Base-by-base conservation (phyloP, 2,329 filamentous ascomycete species). In the Microascus cirrosus region DNA sequence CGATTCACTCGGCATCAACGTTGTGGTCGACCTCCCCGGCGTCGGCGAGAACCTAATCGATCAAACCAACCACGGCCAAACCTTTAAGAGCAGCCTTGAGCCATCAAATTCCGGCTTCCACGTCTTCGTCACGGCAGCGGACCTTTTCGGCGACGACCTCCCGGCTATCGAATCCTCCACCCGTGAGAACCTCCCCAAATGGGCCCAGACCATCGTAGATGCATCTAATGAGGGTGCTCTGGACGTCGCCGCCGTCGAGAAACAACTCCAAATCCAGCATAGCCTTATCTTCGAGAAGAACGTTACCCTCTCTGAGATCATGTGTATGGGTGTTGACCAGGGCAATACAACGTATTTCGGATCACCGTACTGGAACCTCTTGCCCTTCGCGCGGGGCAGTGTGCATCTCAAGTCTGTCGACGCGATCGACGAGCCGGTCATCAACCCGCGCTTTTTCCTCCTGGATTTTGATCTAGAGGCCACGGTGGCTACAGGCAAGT, bases 381-480 rank as follows among this genome's bases (percentile, higher is more conserved):
- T 76, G 11, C 72, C 71, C 12, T 69, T 74, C 59, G 69, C 73
- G 1, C 76, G 82, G 0, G 83, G 83, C 6, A 73, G 73, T 39
- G 77, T 84, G 58, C 84, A 85, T 68, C 80, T 85, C 60, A 68
- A 68, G 10, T 72, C 71, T 6, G 56, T 70, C 1, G 64, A 51
- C 13, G n/a, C 18, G 11, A 24, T 66, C 13, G 71, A 74, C 4
- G 66, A 72, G 24, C 75, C 77, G 0, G 70, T 75, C 15, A 62
- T 61, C 39, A 54, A 63, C 35, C 61, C 62, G 11, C 56, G 58
- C 2, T 61, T 51, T 22, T 53, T 57, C 34, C 25, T 20, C n/a
- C 32, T 6, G 2, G 28, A 36, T 18, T 57, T 51, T 22, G 55
- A 57, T 22, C 20, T 57, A 25, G 24, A 68, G 13, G 69, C 70